These are phyloP conservation scores for Astrephomene gubernaculifera DNA, from an alignment of 139 green algal genomes.

Conservation along the genomic window DNA sequence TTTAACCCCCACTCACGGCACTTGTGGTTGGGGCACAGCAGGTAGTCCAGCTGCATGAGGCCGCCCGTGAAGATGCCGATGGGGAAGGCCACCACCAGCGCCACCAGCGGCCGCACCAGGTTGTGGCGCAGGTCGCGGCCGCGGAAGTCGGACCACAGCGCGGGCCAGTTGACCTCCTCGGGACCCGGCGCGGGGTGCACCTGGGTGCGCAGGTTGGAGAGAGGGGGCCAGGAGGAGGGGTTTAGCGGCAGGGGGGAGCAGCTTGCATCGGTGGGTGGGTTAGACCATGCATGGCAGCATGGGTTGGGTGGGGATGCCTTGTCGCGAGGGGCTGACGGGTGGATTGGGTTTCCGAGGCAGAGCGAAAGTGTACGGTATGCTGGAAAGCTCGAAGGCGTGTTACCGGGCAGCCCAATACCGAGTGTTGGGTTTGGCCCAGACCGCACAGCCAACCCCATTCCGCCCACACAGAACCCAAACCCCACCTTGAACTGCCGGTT, in stretches of 20 bases:
- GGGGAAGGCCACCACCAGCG: conserved; percentile 67
- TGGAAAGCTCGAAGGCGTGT: too few species aligned
- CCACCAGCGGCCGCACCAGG: conserved; percentile 54
- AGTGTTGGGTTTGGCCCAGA: too few species aligned
- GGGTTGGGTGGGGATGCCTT: too few species aligned
- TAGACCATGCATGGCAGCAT: too few species aligned
- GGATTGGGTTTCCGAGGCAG: too few species aligned
- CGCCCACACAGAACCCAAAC: too few species aligned
- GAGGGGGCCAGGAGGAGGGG: too few species aligned
- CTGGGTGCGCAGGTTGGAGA: too few species aligned
- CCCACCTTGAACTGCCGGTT: conserved; percentile 58
- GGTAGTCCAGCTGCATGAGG: conserved; percentile 57
- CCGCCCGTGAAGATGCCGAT: conserved; percentile 68
- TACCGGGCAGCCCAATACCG: too few species aligned
- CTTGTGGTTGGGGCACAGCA: conserved; percentile 62
- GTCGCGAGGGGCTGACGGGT: too few species aligned
- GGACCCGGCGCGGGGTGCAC: conserved; percentile 72
- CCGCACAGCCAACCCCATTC: too few species aligned
- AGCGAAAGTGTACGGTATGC: too few species aligned
- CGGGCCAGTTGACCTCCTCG: conserved; percentile 75
- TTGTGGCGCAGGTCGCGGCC: conserved; percentile 61
- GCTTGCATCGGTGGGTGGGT: not conserved
- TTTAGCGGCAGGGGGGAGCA: not conserved
- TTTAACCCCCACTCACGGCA: not conserved
- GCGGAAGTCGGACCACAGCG: conserved; percentile 60